Evolutionary conservation across 805 yeast genomes (phyloP).

Genomic region (Kodamaea nitidulidarum): DNA sequence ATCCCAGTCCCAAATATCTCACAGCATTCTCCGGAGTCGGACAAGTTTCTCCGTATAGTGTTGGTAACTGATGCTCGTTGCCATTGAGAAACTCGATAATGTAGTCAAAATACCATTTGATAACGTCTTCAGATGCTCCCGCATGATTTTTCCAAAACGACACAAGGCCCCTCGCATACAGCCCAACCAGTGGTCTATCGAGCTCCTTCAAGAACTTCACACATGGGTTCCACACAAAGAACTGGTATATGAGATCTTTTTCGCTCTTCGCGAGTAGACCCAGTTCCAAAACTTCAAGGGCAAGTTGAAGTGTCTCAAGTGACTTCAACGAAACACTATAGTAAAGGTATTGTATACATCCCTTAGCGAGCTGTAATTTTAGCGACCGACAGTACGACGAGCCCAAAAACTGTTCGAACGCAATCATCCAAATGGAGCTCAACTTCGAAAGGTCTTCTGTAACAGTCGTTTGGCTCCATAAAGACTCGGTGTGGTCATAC

Average conservation of each 20-base stretch:
- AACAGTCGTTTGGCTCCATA: constrained; percentile 10
- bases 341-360: constrained; percentile 1
- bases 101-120: constrained; percentile 21
- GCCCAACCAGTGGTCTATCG: constrained; percentile 3
- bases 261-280: background rate
- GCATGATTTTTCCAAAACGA: constrained; percentile 5
- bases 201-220: constrained; percentile 7
- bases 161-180: background rate
- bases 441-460: constrained; percentile 7
- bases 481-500: constrained; percentile 9
- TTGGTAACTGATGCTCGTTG: constrained; percentile 10
- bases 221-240: constrained; percentile 37
- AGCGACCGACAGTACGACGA: constrained; percentile 2
- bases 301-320: background rate
- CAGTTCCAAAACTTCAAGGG: constrained; percentile 6
- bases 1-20: background rate
- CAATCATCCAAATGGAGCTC: constrained; percentile 14
- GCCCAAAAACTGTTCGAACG: constrained; percentile 14
- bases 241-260: constrained; percentile 19
- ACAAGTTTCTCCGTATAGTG: constrained; percentile 8
- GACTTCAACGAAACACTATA: background rate
- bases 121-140: background rate
- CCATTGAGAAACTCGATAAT: constrained; percentile 13
- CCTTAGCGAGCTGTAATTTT: background rate
- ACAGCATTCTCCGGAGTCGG: constrained; percentile 5